Evolutionary conservation across 2,329 filamentous ascomycete genomes (phyloP), one percentile per base, ranked within the genome.

Genomic region (Penicillium occitanis): DNA sequence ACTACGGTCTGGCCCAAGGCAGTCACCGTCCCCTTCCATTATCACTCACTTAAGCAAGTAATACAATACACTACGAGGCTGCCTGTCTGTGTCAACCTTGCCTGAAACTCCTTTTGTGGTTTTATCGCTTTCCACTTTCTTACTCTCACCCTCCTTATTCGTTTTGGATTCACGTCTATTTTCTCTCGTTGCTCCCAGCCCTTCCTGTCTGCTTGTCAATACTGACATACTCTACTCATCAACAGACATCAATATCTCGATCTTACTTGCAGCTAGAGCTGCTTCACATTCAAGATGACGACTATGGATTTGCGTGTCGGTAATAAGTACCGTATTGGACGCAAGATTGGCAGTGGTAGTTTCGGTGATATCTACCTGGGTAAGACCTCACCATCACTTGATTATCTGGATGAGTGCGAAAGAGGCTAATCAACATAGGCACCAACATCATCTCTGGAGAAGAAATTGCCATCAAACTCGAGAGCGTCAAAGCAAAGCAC

Each of bases 361-460:
- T 99, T 99, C 80, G 95, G 95, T 84, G 95, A 98, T 75, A 98
- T 99, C 78, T 99, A 98, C 82, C 89, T 98, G 64, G 87, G 87
- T 90, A 80, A 72, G 85, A 53, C 50, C 11, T 25, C 11, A 3
- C 3, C 30, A 33, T 33, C 30, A 33, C 30, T 33, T 25, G 3
- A 7, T 33, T 33, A 33, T 33, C 30, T 33, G 5, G 30, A 33
- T 33, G 30, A 33, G 30, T 33, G 30, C 25, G 57, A 1, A 6
- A 40, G 22, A 14, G 28, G 57, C 62, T 65, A 60, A 64, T 30
- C 58, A 42, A 17, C 17, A 25, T 53, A 89, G 95, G 95, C 75
- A 99, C 95, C 80, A 98, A 99, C 85, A 98, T 99, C 83, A 98
- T 98, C 81, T 98, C 95, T 4, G 95, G 95, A 69, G 95, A 99